Conservation (phyloP, 78 protist genomes). For the Creolimax fragrantissima region DNA sequence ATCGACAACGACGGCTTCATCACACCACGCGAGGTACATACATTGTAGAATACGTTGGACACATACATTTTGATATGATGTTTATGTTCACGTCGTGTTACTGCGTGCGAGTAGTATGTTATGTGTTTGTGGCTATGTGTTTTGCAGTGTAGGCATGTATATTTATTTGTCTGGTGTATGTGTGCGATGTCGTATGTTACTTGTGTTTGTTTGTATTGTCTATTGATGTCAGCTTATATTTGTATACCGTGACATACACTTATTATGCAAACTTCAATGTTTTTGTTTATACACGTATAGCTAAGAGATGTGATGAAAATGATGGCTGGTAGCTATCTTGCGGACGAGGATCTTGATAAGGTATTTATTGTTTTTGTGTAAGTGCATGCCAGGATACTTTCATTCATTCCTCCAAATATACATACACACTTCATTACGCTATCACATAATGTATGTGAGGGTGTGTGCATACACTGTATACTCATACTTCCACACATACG, state of each 20-base stretch:
- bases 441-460: too few species aligned
- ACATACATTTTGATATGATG: not conserved
- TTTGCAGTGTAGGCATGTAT: not conserved
- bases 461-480: too few species aligned
- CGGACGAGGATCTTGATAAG: slow-evolving; percentile 78
- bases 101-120: too few species aligned
- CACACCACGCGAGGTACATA: slow-evolving; percentile 49
- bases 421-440: too few species aligned
- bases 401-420: too few species aligned
- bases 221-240: not conserved
- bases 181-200: not conserved
- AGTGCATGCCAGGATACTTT: too few species aligned
- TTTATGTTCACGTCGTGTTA: not conserved
- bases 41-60: not conserved
- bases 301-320: slow-evolving; percentile 67
- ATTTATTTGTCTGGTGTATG: not conserved
- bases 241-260: too few species aligned
- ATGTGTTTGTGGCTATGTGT: not conserved
- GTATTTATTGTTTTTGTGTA: not conserved
- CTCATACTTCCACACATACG: too few species aligned
- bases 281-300: not conserved
- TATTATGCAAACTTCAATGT: not conserved
- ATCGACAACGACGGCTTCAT: slow-evolving; percentile 82
- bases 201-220: not conserved
- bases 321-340: slow-evolving; percentile 88